Conservation (phyloP, 768 basidiomycete genomes). For the Pisolithus tinctorius region DNA sequence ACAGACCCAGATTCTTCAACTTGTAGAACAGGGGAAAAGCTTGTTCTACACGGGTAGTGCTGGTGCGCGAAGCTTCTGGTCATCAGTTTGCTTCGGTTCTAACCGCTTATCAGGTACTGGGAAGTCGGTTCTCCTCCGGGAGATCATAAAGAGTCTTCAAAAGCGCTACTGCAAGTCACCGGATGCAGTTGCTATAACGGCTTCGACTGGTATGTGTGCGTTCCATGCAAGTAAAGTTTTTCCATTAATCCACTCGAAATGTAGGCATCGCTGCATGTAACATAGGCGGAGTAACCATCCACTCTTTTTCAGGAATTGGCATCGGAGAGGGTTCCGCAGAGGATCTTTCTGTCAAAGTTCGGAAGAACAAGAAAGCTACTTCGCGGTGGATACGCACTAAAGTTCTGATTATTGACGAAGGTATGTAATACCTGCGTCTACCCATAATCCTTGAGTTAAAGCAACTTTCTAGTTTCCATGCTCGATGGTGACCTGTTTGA, state of each 20-base stretch:
- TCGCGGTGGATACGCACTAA: constrained; percentile 79
- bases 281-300: constrained; percentile 91
- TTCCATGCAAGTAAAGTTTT: neutral
- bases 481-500: constrained; percentile 91
- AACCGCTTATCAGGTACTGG: constrained; percentile 65
- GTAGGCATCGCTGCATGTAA: constrained; percentile 94
- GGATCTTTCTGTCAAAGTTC: constrained; percentile 56
- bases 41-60: constrained; percentile 98
- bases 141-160: constrained; percentile 75
- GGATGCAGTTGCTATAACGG: constrained; percentile 88
- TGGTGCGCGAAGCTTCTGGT: constrained; percentile 44
- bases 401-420: constrained; percentile 80
- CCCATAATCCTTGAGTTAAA: neutral
- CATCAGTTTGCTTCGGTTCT: constrained; percentile 9
- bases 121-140: constrained; percentile 89
- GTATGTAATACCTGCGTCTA: constrained; percentile 28
- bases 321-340: constrained; percentile 64
- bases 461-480: constrained; percentile 76
- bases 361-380: constrained; percentile 78
- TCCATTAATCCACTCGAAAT: neutral
- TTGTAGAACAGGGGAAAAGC: constrained; percentile 68
- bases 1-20: constrained; percentile 74
- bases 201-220: constrained; percentile 68
- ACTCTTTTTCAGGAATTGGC: constrained; percentile 94
- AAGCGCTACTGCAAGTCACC: constrained; percentile 43